Conservation (phyloP, 352 stramenopile genomes). For the Pythium sp. region DNA sequence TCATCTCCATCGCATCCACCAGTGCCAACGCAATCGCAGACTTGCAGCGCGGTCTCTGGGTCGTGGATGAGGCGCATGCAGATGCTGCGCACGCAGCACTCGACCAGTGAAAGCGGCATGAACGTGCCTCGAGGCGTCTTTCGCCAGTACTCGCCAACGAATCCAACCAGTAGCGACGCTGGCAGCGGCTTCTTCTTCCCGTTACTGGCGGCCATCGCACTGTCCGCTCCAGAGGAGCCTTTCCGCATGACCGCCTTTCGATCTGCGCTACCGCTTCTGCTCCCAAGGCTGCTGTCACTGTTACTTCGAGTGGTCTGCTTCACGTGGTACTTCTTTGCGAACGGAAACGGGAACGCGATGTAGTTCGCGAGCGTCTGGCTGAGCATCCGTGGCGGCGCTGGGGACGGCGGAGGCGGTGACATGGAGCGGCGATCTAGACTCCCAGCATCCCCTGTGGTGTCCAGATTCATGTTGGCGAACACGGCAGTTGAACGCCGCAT, state of each 20-base stretch:
- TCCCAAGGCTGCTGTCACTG: constrained; percentile 12
- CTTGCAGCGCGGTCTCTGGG: constrained; percentile 16
- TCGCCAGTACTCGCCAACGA: constrained; percentile 53
- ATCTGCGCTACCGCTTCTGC: constrained; percentile 8
- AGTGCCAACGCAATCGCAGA: neutral
- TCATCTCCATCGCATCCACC: neutral
- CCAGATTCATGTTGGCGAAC: constrained; percentile 28
- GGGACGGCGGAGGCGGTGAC: constrained; percentile 2
- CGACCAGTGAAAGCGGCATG: constrained; percentile 50
- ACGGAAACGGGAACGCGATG: constrained; percentile 77
- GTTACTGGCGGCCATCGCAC: constrained; percentile 4
- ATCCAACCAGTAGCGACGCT: constrained; percentile 16
- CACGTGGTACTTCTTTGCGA: constrained; percentile 37
- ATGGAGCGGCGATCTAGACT: neutral
- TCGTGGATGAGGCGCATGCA: constrained; percentile 43
- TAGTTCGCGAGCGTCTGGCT: constrained; percentile 71
- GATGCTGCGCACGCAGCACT: constrained; percentile 53
- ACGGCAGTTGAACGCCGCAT: constrained; percentile 16
- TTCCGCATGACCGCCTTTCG: constrained; percentile 3
- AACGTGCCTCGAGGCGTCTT: constrained; percentile 37
- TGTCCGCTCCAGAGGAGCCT: neutral
- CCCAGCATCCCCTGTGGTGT: constrained; percentile 4
- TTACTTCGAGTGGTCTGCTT: constrained; percentile 14
- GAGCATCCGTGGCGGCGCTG: constrained; percentile 24
- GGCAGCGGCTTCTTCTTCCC: constrained; percentile 10